A percentile compares a stretch with the other conserved stretches of the same genome.
phyloP scores from a whole-genome alignment of 345 rosid genomes.

The Corchorus olitorius region DNA sequence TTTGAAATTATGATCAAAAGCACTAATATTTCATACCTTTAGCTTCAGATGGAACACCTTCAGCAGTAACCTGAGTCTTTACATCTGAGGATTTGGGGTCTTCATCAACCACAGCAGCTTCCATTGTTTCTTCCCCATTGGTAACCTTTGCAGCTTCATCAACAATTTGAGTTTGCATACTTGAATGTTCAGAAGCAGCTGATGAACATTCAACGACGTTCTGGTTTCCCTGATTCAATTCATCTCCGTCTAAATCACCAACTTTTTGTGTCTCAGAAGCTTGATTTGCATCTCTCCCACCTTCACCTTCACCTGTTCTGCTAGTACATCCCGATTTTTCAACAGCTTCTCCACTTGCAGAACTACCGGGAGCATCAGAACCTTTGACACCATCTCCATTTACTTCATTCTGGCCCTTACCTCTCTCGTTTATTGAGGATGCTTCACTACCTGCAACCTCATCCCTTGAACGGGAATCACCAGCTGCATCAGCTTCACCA shows the following conservation, averaged over 20 bases:
- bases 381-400: slow-evolving; percentile 20
- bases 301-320: background rate
- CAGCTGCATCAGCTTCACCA: slow-evolving; percentile 18
- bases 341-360: slow-evolving; percentile 15
- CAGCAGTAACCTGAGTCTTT: slow-evolving; percentile 28
- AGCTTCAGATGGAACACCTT: slow-evolving; percentile 31
- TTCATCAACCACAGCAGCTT: slow-evolving; percentile 19
- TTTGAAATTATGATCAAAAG: slow-evolving; percentile 44
- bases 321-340: background rate
- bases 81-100: slow-evolving; percentile 24
- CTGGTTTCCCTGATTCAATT: slow-evolving; percentile 14
- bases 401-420: slow-evolving; percentile 5
- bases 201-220: slow-evolving; percentile 16
- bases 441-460: slow-evolving; percentile 25
- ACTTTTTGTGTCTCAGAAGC: slow-evolving; percentile 14
- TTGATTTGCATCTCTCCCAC: slow-evolving; percentile 16
- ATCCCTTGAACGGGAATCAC: slow-evolving; percentile 9
- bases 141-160: slow-evolving; percentile 12
- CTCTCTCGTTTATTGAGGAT: background rate
- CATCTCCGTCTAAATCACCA: slow-evolving; percentile 13
- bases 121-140: slow-evolving; percentile 17
- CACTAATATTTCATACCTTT: slow-evolving; percentile 61
- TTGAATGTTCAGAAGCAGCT: slow-evolving; percentile 19
- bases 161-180: slow-evolving; percentile 7
- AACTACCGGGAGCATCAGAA: slow-evolving; percentile 14